Evolutionary conservation across 1,139 yeast genomes (phyloP).

Genomic region (Diutina catenulata): DNA sequence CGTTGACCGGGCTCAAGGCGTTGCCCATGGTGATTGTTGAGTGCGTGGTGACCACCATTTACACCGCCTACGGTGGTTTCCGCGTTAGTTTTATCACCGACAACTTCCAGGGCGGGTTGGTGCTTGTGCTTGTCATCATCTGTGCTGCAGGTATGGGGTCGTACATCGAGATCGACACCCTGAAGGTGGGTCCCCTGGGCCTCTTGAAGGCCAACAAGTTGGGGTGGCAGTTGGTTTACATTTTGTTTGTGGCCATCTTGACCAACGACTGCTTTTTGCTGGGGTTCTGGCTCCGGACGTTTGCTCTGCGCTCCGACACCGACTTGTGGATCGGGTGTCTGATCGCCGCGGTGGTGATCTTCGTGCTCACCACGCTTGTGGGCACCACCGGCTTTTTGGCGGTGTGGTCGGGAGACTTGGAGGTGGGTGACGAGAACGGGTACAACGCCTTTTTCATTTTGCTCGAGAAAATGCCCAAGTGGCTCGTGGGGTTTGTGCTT

Average conservation of each 20-base stretch:
- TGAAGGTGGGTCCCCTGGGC: slow-evolving; percentile 54
- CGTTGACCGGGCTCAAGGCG: slow-evolving; percentile 71
- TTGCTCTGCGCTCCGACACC: slow-evolving; percentile 70
- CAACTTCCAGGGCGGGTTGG: slow-evolving; percentile 72
- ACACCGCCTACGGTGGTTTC: slow-evolving; percentile 86
- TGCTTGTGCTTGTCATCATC: slow-evolving; percentile 52
- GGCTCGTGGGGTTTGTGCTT: slow-evolving; percentile 78
- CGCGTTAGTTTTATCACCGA: slow-evolving; percentile 83
- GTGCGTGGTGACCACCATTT: slow-evolving; percentile 77
- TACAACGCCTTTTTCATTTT: slow-evolving; percentile 61
- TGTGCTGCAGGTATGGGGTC: slow-evolving; percentile 77
- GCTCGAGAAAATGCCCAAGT: slow-evolving; percentile 63
- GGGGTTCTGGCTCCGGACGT: slow-evolving; percentile 90
- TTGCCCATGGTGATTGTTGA: slow-evolving; percentile 78
- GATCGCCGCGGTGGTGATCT: slow-evolving; percentile 58
- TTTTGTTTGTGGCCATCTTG: slow-evolving; percentile 73
- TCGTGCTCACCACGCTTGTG: slow-evolving; percentile 53
- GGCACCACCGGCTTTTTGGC: slow-evolving; percentile 83
- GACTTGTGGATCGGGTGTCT: slow-evolving; percentile 69
- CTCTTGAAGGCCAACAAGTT: slow-evolving; percentile 50
- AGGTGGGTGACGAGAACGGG: slow-evolving; percentile 46
- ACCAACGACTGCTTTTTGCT: slow-evolving; percentile 86
- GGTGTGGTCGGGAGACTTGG: slow-evolving; percentile 75
- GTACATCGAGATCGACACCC: slow-evolving; percentile 57
- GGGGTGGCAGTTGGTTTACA: slow-evolving; percentile 86